These are phyloP conservation scores for Botrytis deweyae DNA, from an alignment of 2,329 filamentous ascomycete genomes.

Conservation along the genomic window DNA sequence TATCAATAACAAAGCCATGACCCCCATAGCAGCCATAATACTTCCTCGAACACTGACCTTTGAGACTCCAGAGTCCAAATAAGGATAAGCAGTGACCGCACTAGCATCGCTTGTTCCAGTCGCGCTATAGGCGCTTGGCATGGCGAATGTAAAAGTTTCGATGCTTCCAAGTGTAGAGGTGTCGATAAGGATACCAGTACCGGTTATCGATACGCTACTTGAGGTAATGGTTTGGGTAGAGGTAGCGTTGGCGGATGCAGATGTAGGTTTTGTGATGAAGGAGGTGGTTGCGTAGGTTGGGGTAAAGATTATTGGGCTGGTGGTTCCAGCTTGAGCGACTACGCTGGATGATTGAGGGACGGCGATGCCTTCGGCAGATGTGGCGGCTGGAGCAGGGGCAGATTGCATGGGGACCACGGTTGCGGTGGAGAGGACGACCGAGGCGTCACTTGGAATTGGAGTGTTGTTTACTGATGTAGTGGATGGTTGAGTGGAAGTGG, in stretches of 20 bases:
- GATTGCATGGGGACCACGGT: neutral
- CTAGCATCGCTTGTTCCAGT: conserved; percentile 7
- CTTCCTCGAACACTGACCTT: neutral
- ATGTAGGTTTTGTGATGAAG: conserved; percentile 10
- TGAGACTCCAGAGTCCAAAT: neutral
- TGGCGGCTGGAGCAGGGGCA: neutral
- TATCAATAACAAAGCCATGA: neutral
- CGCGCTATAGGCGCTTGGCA: conserved; percentile 9
- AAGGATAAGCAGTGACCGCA: conserved; percentile 7
- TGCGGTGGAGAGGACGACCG: neutral
- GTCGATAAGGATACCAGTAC: conserved; percentile 9
- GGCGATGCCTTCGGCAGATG: neutral
- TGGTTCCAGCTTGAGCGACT: neutral
- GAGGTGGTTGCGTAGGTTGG: conserved; percentile 3
- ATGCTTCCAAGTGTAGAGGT: neutral
- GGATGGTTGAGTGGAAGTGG: neutral
- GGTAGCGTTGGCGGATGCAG: neutral
- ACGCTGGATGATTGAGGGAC: neutral
- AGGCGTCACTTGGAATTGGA: neutral
- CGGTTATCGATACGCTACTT: neutral
- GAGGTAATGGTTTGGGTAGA: neutral
- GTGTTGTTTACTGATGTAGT: neutral
- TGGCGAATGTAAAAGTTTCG: conserved; percentile 16
- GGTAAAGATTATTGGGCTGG: neutral
- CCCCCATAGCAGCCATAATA: neutral